These are phyloP conservation scores for Erysiphe pulchra DNA, from an alignment of 2,329 filamentous ascomycete species.

Conservation along the genomic window DNA sequence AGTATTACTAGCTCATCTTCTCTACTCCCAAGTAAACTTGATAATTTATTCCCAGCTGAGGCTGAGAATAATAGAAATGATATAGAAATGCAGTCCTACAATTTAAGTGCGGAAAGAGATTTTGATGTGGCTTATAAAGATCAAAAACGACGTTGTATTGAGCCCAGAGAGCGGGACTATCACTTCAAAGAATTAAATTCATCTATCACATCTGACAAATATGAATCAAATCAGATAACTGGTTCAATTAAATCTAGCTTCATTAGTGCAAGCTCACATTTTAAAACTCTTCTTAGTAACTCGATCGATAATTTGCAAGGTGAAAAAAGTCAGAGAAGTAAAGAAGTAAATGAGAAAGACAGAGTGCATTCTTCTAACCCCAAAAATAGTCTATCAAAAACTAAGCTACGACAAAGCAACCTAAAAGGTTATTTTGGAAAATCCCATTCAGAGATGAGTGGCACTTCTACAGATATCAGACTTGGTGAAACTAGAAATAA, in stretches of 20 bases:
- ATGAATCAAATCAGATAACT: conserved; percentile 23
- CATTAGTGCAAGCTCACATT: conserved; percentile 10
- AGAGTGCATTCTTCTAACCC: neutral
- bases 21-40: conserved; percentile 30
- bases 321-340: conserved; percentile 1
- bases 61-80: conserved; percentile 22
- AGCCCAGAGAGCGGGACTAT: conserved; percentile 3
- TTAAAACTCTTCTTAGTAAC: conserved; percentile 7
- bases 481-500: too few relatives aligned
- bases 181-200: conserved; percentile 2
- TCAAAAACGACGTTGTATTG: conserved; percentile 10
- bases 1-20: conserved; percentile 18
- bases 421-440: neutral
- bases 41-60: conserved; percentile 41
- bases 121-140: conserved; percentile 7
- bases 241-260: conserved; percentile 18
- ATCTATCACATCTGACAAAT: conserved; percentile 3
- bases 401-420: neutral
- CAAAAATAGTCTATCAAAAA: neutral
- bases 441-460: too few relatives aligned
- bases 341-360: neutral
- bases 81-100: conserved; percentile 15
- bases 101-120: conserved; percentile 6
- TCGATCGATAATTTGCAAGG: too few relatives aligned
- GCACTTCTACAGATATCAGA: too few relatives aligned